Percentiles rank a stretch among this genome's conserved stretches.
Evolutionary conservation across 257 asterid genomes (phyloP).

Genomic region (Gynochthodes officinalis): DNA sequence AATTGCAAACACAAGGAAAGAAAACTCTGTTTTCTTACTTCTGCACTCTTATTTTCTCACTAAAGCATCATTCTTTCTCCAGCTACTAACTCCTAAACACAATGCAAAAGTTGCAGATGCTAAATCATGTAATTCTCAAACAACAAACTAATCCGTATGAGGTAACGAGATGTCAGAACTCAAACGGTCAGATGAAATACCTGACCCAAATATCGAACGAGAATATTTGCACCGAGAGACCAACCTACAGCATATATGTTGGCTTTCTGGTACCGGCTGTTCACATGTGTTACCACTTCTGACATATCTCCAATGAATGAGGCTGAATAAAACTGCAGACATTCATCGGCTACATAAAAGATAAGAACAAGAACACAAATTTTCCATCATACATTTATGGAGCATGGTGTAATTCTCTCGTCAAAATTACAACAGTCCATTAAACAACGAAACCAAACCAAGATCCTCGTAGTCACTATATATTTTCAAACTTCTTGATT

Average conservation of each 20-base stretch:
- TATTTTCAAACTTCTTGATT: not conserved
- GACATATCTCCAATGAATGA: constrained; percentile 88
- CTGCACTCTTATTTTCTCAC: not conserved
- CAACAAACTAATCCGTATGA: not conserved
- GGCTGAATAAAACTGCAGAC: constrained; percentile 94
- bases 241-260: constrained; percentile 89
- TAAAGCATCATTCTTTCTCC: not conserved
- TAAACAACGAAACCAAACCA: not conserved
- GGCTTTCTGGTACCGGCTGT: constrained; percentile 62
- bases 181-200: constrained; percentile 30
- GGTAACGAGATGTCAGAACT: not conserved
- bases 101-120: not conserved
- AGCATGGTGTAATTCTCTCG: not conserved
- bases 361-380: not conserved
- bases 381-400: not conserved
- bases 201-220: constrained; percentile 87
- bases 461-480: not conserved
- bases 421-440: not conserved
- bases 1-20: not conserved
- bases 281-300: constrained; percentile 73
- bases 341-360: constrained; percentile 11
- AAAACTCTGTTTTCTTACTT: not conserved
- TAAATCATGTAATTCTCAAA: not conserved
- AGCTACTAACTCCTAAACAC: not conserved
- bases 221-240: constrained; percentile 98